Evolutionary conservation across 129 eudicot genomes (phyloP).

Genomic region (Arctium lappa): DNA sequence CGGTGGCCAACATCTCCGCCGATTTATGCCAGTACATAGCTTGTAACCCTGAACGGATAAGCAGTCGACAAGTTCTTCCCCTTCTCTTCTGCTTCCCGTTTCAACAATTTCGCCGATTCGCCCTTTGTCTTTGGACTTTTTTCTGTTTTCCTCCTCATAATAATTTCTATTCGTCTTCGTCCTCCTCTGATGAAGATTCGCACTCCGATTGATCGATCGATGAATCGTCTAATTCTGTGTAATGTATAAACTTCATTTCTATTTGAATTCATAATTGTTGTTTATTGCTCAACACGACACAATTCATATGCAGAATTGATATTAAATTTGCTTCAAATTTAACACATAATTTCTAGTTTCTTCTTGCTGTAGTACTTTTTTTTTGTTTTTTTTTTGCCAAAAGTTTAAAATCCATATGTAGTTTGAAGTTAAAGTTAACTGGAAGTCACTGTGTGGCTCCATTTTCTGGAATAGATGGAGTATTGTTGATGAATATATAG

Average conservation of each 20-base stretch:
- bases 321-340: neutral
- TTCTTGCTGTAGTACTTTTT: neutral
- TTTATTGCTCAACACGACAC: neutral
- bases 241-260: neutral
- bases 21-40: constrained; percentile 84
- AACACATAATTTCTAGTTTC: neutral
- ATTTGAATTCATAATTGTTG: neutral
- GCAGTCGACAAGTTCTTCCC: constrained; percentile 62
- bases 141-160: constrained; percentile 58
- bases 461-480: neutral
- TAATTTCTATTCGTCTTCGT: constrained; percentile 26
- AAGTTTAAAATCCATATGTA: neutral
- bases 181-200: constrained; percentile 37
- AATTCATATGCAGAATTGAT: neutral
- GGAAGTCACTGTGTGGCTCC: neutral
- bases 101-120: constrained; percentile 73
- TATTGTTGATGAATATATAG: neutral
- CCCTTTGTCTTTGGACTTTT: constrained; percentile 70
- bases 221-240: constrained; percentile 12
- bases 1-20: constrained; percentile 78
- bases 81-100: constrained; percentile 86
- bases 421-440: neutral
- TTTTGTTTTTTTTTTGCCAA: neutral
- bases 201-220: constrained; percentile 43
- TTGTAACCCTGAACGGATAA: constrained; percentile 73